Conservation (phyloP, 352 stramenopile species). For the Globisporangium sylvaticum region DNA sequence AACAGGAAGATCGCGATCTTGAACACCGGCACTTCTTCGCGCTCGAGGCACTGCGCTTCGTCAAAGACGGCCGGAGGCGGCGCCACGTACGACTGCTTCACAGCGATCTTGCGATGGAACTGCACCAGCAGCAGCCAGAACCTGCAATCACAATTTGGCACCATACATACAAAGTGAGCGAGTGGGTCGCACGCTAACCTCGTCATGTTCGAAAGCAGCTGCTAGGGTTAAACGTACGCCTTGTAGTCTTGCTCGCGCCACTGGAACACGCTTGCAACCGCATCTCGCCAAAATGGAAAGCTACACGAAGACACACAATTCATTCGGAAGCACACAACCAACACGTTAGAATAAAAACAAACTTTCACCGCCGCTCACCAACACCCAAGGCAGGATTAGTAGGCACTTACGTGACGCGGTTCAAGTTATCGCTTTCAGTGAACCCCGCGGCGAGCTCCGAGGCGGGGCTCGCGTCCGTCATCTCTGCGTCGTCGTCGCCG, state of each 20-base stretch:
- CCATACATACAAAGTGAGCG: slow-evolving; percentile 1
- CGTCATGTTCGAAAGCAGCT: neutral
- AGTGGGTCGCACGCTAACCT: neutral
- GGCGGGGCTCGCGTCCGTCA: slow-evolving; percentile 23
- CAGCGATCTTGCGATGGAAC: slow-evolving; percentile 66
- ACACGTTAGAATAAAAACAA: neutral
- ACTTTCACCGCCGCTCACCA: neutral
- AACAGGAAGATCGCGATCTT: slow-evolving; percentile 80
- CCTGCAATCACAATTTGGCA: slow-evolving; percentile 10
- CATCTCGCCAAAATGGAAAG: slow-evolving; percentile 62
- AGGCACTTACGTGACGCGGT: slow-evolving; percentile 23
- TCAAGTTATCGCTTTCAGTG: slow-evolving; percentile 63
- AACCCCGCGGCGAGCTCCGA: slow-evolving; percentile 17
- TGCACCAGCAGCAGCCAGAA: slow-evolving; percentile 81
- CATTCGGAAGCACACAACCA: neutral
- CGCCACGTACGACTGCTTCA: slow-evolving; percentile 23
- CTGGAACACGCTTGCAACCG: slow-evolving; percentile 57
- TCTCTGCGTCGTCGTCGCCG: slow-evolving; percentile 47
- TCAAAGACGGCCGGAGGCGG: slow-evolving; percentile 28
- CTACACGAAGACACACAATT: slow-evolving; percentile 13
- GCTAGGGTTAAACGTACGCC: slow-evolving; percentile 21
- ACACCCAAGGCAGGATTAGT: neutral
- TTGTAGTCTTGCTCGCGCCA: slow-evolving; percentile 82
- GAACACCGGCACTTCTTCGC: slow-evolving; percentile 60
- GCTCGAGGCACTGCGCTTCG: slow-evolving; percentile 47